These are phyloP conservation scores for Bisporella sp. DNA, from an alignment of 2,329 filamentous ascomycete species.

Conservation along the genomic window DNA sequence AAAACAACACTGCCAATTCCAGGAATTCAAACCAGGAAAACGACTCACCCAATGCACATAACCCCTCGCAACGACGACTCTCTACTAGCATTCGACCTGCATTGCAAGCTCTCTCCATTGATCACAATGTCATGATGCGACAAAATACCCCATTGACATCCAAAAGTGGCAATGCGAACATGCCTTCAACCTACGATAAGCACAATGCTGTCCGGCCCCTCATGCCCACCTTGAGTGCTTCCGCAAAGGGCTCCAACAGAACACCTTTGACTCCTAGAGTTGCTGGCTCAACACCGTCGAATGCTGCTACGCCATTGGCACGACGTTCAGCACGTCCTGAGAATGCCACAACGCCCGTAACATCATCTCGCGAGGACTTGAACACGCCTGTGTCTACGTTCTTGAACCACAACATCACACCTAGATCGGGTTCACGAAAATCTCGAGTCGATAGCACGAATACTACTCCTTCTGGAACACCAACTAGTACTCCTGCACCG, in stretches of 20 bases:
- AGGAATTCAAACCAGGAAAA: no score
- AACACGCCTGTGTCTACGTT: constrained; percentile 47
- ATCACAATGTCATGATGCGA: constrained; percentile 37
- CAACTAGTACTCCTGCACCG: constrained; percentile 34
- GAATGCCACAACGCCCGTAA: constrained; percentile 14
- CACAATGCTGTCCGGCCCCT: constrained; percentile 44
- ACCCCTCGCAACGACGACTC: not conserved
- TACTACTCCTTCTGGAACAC: constrained; percentile 59
- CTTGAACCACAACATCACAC: constrained; percentile 65
- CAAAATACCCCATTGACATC: constrained; percentile 20
- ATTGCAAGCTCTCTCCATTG: not conserved
- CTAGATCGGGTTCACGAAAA: constrained; percentile 68
- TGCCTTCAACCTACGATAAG: constrained; percentile 42
- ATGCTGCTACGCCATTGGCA: constrained; percentile 23
- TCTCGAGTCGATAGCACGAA: constrained; percentile 62
- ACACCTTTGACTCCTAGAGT: constrained; percentile 54
- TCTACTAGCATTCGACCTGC: not conserved
- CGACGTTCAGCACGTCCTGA: constrained; percentile 44
- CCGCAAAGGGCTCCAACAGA: constrained; percentile 46
- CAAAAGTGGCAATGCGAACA: constrained; percentile 24
- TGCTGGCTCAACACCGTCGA: constrained; percentile 28
- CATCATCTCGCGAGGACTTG: constrained; percentile 37
- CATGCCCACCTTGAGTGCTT: constrained; percentile 61
- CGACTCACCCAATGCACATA: no score
- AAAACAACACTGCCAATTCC: no score